phyloP scores from a whole-genome alignment of 176 grass and related monocot species.

The Hsuehochloa calcarea region DNA sequence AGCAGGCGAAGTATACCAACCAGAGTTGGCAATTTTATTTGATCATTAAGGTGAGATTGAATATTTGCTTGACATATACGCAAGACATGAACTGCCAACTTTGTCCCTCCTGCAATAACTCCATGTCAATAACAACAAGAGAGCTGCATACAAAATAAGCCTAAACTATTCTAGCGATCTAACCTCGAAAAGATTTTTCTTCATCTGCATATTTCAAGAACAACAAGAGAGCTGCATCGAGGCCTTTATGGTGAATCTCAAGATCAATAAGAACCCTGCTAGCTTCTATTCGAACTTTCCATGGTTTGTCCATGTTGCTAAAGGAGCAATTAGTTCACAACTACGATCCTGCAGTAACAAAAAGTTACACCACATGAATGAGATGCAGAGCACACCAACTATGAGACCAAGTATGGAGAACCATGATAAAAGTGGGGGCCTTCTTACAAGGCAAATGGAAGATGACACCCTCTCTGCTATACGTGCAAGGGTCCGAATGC shows the following conservation, averaged over 20 bases:
- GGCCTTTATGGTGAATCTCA: slow-evolving; percentile 75
- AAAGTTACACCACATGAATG: slow-evolving; percentile 7
- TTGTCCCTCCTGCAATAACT: slow-evolving; percentile 66
- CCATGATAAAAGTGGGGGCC: not conserved
- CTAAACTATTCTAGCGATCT: slow-evolving; percentile 17
- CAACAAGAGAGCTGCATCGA: slow-evolving; percentile 73
- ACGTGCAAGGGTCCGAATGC: slow-evolving; percentile 88
- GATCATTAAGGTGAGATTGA: slow-evolving; percentile 46
- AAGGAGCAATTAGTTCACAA: slow-evolving; percentile 79
- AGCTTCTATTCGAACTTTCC: slow-evolving; percentile 94
- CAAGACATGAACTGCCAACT: slow-evolving; percentile 78
- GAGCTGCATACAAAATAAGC: slow-evolving; percentile 18
- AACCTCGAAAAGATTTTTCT: slow-evolving; percentile 85
- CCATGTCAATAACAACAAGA: slow-evolving; percentile 37
- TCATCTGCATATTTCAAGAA: slow-evolving; percentile 89
- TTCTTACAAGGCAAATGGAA: slow-evolving; percentile 68
- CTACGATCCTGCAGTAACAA: slow-evolving; percentile 60
- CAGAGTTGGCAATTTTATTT: slow-evolving; percentile 60
- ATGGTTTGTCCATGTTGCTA: slow-evolving; percentile 64
- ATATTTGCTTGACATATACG: slow-evolving; percentile 71
- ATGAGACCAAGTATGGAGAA: not conserved
- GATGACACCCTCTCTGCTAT: slow-evolving; percentile 85
- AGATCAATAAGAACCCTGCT: slow-evolving; percentile 90
- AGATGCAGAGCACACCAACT: slow-evolving; percentile 10
- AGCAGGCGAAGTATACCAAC: slow-evolving; percentile 69